These are phyloP conservation scores for Trapa incisa DNA, from an alignment of 345 rosid species.

Conservation along the genomic window DNA sequence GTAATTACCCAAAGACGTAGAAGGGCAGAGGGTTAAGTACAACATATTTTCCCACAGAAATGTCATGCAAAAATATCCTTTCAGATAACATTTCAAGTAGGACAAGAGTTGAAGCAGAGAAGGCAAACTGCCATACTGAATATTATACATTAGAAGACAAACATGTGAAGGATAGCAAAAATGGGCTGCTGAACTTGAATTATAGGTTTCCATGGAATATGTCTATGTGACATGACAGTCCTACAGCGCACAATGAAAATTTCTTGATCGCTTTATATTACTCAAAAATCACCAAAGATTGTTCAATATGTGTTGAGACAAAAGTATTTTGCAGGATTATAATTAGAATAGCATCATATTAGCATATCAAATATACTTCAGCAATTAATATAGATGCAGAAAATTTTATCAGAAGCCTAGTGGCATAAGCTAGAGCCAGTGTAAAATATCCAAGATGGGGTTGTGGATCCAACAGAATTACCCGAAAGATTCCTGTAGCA, in stretches of 20 bases:
- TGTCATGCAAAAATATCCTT: neutral
- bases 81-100: neutral
- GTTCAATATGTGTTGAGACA: neutral
- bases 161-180: neutral
- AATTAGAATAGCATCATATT: neutral
- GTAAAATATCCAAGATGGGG: neutral
- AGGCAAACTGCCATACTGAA: neutral
- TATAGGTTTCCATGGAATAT: neutral
- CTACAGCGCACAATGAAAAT: neutral
- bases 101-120: neutral
- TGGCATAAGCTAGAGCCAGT: neutral
- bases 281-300: neutral
- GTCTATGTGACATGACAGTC: neutral
- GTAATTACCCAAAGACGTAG: neutral
- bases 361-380: neutral
- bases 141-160: neutral
- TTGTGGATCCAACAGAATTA: constrained; percentile 18
- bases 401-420: neutral
- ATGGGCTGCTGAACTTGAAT: neutral
- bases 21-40: neutral
- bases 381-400: neutral
- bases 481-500: constrained; percentile 82
- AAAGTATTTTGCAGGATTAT: neutral
- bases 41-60: neutral
- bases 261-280: neutral